Evolutionary conservation across 2,329 filamentous ascomycete genomes (phyloP).

Genomic region (Blastomyces parvus): DNA sequence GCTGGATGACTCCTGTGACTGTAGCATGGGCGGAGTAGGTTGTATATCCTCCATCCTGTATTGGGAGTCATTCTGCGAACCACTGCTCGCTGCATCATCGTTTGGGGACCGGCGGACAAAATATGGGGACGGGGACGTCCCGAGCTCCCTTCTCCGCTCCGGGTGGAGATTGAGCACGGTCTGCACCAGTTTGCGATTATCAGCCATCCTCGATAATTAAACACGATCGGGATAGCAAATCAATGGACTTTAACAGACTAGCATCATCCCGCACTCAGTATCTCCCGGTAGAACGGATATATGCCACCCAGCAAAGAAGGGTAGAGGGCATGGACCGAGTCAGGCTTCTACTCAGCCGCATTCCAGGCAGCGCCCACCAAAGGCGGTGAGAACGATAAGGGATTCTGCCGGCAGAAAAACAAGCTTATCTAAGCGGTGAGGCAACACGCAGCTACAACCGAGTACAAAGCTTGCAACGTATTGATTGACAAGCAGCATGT

Average conservation of each 20-base stretch:
- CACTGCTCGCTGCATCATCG: not conserved
- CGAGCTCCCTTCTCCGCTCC: conserved; percentile 4
- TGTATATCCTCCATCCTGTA: conserved; percentile 15
- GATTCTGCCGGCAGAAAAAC: conserved; percentile 4
- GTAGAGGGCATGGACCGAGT: not conserved
- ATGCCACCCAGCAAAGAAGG: not conserved
- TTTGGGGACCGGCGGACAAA: not conserved
- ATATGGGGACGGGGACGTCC: conserved; percentile 3
- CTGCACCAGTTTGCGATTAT: conserved; percentile 14
- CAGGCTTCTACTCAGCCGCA: not conserved
- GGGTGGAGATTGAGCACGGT: conserved; percentile 17
- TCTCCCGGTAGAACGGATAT: not conserved
- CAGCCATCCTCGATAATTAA: conserved; percentile 6
- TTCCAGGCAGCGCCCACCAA: not conserved
- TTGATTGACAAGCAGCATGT: too few species aligned
- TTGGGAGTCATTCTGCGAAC: conserved; percentile 1
- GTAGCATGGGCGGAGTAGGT: not conserved
- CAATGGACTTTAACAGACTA: not conserved
- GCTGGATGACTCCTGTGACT: not conserved
- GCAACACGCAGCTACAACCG: not conserved
- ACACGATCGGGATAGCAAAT: too few species aligned
- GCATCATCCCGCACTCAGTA: not conserved
- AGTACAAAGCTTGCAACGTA: too few species aligned
- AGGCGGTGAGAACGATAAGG: not conserved
- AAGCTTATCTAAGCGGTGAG: conserved; percentile 5